phyloP scores from a whole-genome alignment of 2,329 filamentous ascomycete genomes.

The Pestalotiopsis fici region DNA sequence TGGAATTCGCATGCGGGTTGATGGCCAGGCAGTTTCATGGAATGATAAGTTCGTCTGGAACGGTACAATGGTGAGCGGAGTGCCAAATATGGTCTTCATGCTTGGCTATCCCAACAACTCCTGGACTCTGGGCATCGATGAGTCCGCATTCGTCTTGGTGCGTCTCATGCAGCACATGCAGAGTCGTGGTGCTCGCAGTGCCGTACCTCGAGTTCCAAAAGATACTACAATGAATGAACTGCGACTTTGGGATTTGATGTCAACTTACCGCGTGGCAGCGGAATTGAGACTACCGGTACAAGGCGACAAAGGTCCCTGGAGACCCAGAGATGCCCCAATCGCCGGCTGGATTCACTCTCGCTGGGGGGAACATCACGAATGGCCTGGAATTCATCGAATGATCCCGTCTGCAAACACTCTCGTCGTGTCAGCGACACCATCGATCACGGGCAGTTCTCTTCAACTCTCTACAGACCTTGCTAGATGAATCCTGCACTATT shows the following conservation, averaged over 20 bases:
- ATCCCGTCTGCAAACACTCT: neutral
- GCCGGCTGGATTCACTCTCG: neutral
- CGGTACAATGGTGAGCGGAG: conserved; percentile 57
- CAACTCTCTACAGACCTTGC: too few relatives aligned
- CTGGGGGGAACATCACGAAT: neutral
- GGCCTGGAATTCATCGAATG: neutral
- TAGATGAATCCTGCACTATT: too few relatives aligned
- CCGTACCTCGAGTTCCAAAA: neutral
- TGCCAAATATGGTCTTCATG: conserved; percentile 59
- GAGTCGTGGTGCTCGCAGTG: neutral
- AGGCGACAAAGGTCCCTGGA: neutral
- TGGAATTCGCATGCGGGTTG: conserved; percentile 47
- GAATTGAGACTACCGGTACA: neutral
- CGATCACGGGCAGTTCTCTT: too few relatives aligned
- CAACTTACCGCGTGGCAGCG: neutral
- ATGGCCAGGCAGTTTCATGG: conserved; percentile 42
- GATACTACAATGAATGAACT: neutral
- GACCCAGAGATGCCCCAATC: neutral
- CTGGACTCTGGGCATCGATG: conserved; percentile 63
- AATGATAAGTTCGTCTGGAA: conserved; percentile 51
- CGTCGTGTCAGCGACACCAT: too few relatives aligned
- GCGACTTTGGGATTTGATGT: neutral
- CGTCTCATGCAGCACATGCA: conserved; percentile 51
- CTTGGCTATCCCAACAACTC: conserved; percentile 60
- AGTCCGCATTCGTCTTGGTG: conserved; percentile 45